Evolutionary conservation across 176 grass and related monocot genomes (phyloP), one percentile per base, ranked within the genome.

Genomic region (Pontederia paniculata): DNA sequence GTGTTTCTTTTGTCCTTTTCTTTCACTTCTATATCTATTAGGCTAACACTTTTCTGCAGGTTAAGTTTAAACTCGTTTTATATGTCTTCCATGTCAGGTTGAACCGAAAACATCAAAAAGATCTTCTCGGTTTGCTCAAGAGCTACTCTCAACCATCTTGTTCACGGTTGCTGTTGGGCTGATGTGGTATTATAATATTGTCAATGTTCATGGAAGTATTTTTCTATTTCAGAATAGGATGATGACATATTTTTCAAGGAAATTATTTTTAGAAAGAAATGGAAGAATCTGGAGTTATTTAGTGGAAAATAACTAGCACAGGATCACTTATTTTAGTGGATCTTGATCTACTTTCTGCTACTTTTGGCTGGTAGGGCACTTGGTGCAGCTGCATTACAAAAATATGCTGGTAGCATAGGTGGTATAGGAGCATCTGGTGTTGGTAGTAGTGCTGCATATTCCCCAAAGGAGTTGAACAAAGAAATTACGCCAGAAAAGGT

Each of bases 401-500:
- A 78, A 73, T 95, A 95, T 84, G 78, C 79, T 65, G 80, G 84
- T 70, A 84, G 84, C 65, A 74, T 95, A 77, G 78, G 85, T 77
- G 81, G 84, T 55, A 84, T 84, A 58, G 80, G 88, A n/a, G 54
- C 84, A 65, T 42, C 89, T 48, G 75, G 84, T 76, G 84, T 95
- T 77, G 89, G 89, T 58, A 82, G 81, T 60, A 77, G 61, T 60
- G 76, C 84, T 10, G 81, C 84, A 0, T 95, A 88, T 78, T 65
- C 89, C 43, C 77, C 84, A 16, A 95, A 95, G 72, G 89, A 95
- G 48, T 62, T 88, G 61, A 95, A 84, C 69, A 88, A 95, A 69
- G 89, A 95, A 74, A 65, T 95, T 22, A 74, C 79, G 51, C 89
- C 89, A 41, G 89, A 95, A 52, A 95, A 95, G 84, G 89, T 95